Conservation (phyloP, 306 rosid species). For the Elaeagnus macrophylla region DNA sequence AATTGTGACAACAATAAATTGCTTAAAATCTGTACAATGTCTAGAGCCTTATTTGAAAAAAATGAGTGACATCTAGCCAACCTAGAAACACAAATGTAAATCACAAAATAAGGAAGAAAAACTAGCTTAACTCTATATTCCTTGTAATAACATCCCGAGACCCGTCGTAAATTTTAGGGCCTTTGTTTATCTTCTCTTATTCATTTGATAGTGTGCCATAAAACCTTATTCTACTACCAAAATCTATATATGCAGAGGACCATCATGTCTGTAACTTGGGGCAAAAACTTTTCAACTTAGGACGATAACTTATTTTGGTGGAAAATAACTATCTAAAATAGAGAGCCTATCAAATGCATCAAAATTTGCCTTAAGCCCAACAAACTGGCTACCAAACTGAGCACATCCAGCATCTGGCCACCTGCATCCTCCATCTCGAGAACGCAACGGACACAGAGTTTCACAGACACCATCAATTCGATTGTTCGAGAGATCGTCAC, state of each 20-base stretch:
- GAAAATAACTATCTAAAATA: slow-evolving; percentile 72
- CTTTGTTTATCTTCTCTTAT: slow-evolving; percentile 13
- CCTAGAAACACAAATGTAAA: slow-evolving; percentile 16
- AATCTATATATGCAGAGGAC: slow-evolving; percentile 1
- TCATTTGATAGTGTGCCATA: not conserved
- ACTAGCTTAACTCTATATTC: slow-evolving; percentile 36
- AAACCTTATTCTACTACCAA: slow-evolving; percentile 10
- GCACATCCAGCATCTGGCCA: slow-evolving; percentile 94
- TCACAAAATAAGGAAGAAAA: no score
- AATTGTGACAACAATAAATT: not conserved
- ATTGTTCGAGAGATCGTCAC: slow-evolving; percentile 30
- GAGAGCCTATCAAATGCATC: slow-evolving; percentile 85
- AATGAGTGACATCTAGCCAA: slow-evolving; percentile 17
- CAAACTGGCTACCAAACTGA: slow-evolving; percentile 72
- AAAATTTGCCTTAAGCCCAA: slow-evolving; percentile 82
- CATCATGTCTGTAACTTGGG: not conserved
- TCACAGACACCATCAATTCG: slow-evolving; percentile 52
- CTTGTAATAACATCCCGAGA: slow-evolving; percentile 44
- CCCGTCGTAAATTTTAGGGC: slow-evolving; percentile 31
- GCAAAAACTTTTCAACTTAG: not conserved
- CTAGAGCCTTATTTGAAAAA: slow-evolving; percentile 25
- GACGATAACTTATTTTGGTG: slow-evolving; percentile 32
- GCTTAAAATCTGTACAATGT: slow-evolving; percentile 18
- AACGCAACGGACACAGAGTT: slow-evolving; percentile 59
- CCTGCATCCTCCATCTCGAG: slow-evolving; percentile 67